phyloP scores from a whole-genome alignment of 2,329 filamentous ascomycete species.

The Penicillium expansum region DNA sequence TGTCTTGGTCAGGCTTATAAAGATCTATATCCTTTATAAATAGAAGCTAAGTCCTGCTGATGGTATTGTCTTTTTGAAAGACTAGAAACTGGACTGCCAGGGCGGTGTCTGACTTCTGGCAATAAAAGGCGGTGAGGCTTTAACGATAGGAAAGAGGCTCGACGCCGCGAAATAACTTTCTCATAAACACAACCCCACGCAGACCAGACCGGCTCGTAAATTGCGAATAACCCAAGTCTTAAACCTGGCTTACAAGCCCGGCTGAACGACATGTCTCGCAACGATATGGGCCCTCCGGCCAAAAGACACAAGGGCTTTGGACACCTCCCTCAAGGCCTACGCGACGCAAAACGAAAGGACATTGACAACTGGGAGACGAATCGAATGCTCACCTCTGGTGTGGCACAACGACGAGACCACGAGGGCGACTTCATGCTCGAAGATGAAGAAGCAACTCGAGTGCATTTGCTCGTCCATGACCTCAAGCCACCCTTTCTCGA shows the following conservation, averaged over 20 bases:
- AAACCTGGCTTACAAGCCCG: neutral
- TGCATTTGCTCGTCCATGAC: constrained; percentile 91
- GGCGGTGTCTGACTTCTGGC: neutral
- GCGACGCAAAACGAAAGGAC: constrained; percentile 72
- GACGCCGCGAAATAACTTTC: neutral
- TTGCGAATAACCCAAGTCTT: neutral
- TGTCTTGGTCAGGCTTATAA: too few species aligned
- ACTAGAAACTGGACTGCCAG: neutral
- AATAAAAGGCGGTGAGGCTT: neutral
- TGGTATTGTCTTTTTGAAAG: neutral
- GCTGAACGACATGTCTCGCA: constrained; percentile 30
- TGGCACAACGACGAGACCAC: constrained; percentile 83
- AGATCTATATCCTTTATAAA: too few species aligned
- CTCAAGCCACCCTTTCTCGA: constrained; percentile 92
- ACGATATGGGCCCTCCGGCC: constrained; percentile 37
- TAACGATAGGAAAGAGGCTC: constrained; percentile 2
- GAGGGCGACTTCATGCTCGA: constrained; percentile 75
- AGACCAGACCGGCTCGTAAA: neutral
- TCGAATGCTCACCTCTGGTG: constrained; percentile 93
- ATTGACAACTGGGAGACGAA: constrained; percentile 99
- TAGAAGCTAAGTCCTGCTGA: neutral
- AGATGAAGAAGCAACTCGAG: constrained; percentile 82
- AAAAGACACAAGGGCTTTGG: constrained; percentile 39
- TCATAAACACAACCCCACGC: neutral
- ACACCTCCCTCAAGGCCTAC: constrained; percentile 35